Evolutionary conservation across 176 grass and related monocot species (phyloP), one percentile per base, ranked within the genome.

Genomic region (Secale cereale): DNA sequence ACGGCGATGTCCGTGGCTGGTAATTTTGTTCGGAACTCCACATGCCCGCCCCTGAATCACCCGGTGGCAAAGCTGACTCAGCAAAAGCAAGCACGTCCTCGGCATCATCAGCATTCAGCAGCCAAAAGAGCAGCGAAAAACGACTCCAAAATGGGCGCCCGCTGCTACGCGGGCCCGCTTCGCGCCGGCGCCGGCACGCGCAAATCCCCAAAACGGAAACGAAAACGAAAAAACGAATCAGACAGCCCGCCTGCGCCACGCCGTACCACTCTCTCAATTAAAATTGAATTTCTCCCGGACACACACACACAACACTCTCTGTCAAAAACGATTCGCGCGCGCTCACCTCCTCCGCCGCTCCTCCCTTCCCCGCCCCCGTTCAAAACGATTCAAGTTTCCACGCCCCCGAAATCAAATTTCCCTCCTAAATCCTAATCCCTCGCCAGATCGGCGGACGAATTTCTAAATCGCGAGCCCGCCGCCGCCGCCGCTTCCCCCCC

Each of bases 291-390:
- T 63, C 36, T 16, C 27, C 14, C 10, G 36, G 31, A 31, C 33
- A 61, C 22, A 61, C 59, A 26, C 3, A 45, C 41, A 13, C 61
- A 9, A 13, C 61, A 9, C 71, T 8, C 35, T 62, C 23, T n/a
- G n/a, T n/a, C 10, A 12, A 14, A 63, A 54, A 36, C 46, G 48
- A 52, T 19, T 78, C 72, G 74, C 84, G 88, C 88, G 83, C 87
- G 14, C 87, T n/a, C 31, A 11, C 0, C 14, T 27, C 35, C 66
- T 13, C 57, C 10, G 4, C 59, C 77, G 35, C 29, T 31, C 26
- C 35, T 15, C 52, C 10, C 28, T 74, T 33, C 79, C 80, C 74
- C 17, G 40, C 59, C 22, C 6, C 54, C 59, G 19, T 26, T 56
- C 78, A 6, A 85, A 82, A 61, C 36, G 23, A 50, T 76, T 15